Evolutionary conservation across 352 stramenopile genomes (phyloP).

Genomic region (Pythium vanterpoolii): DNA sequence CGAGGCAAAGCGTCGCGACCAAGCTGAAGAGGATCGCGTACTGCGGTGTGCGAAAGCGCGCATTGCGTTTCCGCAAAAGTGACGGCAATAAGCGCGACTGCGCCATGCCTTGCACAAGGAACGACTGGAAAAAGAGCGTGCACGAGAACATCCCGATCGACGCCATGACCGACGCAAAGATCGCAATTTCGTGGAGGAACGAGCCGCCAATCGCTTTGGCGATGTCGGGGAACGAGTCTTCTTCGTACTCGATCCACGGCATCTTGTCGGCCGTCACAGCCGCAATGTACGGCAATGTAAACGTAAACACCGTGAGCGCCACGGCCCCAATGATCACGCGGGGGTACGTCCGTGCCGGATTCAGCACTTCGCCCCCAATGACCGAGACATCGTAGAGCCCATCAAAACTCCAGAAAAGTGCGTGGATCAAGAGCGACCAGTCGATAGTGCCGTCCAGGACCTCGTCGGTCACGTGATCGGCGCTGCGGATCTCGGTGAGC

Average conservation of each 20-base stretch:
- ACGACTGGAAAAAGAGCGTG: slow-evolving; percentile 86
- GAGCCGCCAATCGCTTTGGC: slow-evolving; percentile 44
- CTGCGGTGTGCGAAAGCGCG: slow-evolving; percentile 17
- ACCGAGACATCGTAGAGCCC: slow-evolving; percentile 81
- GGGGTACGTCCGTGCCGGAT: slow-evolving; percentile 37
- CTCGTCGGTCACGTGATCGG: not conserved
- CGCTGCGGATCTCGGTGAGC: not conserved
- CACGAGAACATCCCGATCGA: slow-evolving; percentile 80
- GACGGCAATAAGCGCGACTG: slow-evolving; percentile 68
- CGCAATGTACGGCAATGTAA: slow-evolving; percentile 14
- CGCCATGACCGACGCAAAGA: slow-evolving; percentile 40
- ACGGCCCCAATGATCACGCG: slow-evolving; percentile 72
- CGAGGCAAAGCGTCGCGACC: slow-evolving; percentile 10
- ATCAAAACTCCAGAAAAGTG: slow-evolving; percentile 95
- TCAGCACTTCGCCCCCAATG: slow-evolving; percentile 83
- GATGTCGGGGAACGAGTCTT: slow-evolving; percentile 18
- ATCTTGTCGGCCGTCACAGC: slow-evolving; percentile 11
- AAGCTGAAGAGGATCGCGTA: slow-evolving; percentile 16
- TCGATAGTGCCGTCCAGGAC: slow-evolving; percentile 23
- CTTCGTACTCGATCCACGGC: slow-evolving; percentile 12
- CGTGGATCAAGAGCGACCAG: slow-evolving; percentile 86
- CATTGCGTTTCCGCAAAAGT: slow-evolving; percentile 48
- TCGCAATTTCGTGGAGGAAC: slow-evolving; percentile 62
- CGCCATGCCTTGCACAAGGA: slow-evolving; percentile 56
- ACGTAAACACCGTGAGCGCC: slow-evolving; percentile 47